These are phyloP conservation scores for Neonothopanus nambi DNA, from an alignment of 1,284 basidiomycete species.

Conservation along the genomic window DNA sequence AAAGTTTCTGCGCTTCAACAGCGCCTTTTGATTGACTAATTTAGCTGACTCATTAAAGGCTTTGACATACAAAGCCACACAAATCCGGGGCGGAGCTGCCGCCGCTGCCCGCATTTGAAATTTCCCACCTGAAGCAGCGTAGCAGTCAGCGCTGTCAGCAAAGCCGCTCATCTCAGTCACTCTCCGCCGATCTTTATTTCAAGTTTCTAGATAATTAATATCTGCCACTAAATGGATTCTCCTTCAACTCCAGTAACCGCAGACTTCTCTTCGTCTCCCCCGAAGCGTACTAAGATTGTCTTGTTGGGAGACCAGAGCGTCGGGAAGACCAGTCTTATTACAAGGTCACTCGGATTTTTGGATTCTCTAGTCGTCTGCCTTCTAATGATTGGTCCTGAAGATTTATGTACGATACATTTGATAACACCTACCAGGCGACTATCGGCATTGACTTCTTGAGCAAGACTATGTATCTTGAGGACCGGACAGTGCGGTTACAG, in stretches of 20 bases:
- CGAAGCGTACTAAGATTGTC: conserved; percentile 96
- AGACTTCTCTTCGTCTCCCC: conserved; percentile 82
- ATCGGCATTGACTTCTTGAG: conserved; percentile 99
- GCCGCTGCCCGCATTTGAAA: too few relatives aligned
- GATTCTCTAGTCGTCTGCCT: conserved; percentile 8
- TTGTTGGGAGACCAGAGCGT: conserved; percentile 92
- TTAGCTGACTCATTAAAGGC: too few relatives aligned
- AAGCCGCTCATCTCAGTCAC: not conserved
- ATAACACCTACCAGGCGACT: conserved; percentile 99
- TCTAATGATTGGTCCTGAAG: conserved; percentile 38
- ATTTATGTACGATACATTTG: conserved; percentile 99
- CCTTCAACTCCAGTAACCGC: conserved; percentile 69
- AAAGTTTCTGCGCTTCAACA: too few relatives aligned
- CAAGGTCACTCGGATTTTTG: conserved; percentile 58
- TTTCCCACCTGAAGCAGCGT: too few relatives aligned
- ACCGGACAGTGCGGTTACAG: conserved; percentile 96
- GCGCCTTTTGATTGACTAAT: too few relatives aligned
- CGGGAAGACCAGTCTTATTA: conserved; percentile 97
- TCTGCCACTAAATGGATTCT: conserved; percentile 38
- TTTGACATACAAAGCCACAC: too few relatives aligned
- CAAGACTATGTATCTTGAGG: conserved; percentile 99
- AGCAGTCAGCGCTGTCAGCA: not conserved
- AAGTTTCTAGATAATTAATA: not conserved
- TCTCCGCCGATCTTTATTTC: not conserved
- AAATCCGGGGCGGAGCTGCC: too few relatives aligned